Base-by-base conservation (phyloP, 2,329 filamentous ascomycete genomes). In the Tolypocladium guangdongense region DNA sequence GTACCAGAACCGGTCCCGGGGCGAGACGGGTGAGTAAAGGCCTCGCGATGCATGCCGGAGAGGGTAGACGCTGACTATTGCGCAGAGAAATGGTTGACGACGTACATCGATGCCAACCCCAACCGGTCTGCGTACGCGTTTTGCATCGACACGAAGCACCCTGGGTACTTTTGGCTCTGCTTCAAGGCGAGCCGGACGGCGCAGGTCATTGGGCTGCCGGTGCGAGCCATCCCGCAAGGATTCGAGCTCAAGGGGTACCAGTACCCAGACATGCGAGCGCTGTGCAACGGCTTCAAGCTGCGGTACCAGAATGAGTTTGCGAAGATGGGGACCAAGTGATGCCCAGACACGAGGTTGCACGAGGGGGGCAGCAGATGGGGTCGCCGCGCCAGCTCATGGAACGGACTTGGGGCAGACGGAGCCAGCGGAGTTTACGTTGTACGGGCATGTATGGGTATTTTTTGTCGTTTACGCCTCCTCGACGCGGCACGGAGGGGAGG, bases 201-300 rank as follows among this genome's bases (percentile, higher is more conserved):
- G 3, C 78, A 77, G 46, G 82, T 92, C 52, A 84, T 87, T 58
- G 84, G 83, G 48, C 91, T 92, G 85, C 82, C 84, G 6, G 89
- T 99, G 58, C 91, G 93, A 62, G 85, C 96, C 38, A 87, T 97
- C 20, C 93, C 93, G 2, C 88, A 95, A 63, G 93, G 89, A 6
- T 99, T 92, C 66, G 90, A 97, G 74, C 78, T 99, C 63, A 84
- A 90, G 71, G 88, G 87, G 60, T 87, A 88, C 60, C 82, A 86
- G 51, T 99, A 99, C 67, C 92, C 93, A 1, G 91, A 97, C 64
- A 96, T 97, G 88, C 81, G 87, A 60, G 90, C 90, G 49, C 75
- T 99, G 58, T 96, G 92, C 77, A 99, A 99, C 72, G 93, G 92
- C 7, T 97, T 97, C 78, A 97, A 97, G 78, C 71, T 92, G 64